Base-by-base conservation (phyloP, 1,139 yeast genomes). In the Taphrina communis region DNA sequence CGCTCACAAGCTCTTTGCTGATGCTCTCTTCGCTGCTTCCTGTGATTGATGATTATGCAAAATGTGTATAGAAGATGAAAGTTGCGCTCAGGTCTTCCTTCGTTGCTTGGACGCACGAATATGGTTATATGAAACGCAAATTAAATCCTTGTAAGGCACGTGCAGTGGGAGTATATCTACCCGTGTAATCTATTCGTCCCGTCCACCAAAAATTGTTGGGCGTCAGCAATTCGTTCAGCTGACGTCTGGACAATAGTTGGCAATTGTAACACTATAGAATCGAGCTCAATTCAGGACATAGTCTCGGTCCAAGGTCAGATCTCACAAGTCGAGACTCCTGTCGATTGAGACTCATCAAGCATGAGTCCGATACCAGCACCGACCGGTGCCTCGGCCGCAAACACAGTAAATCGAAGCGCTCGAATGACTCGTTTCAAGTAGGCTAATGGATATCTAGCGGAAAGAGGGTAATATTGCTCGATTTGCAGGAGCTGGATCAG, bases 401-500 rank as follows among this genome's bases (percentile, higher is more conserved):
- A 19, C 36, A 55, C 61, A 17, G 67, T 63, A 17, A 17, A 61
- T 38, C 6, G 31, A 25, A 25, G 31, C 4, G 31, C 31, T 17
- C 31, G 31, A 25, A 25, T 25, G 4, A 4, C 31, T 25, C 31
- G 31, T 25, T 25, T 25, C 31, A 25, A 25, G 31, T 4, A 25
- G 31, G 31, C 31, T 25, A 25, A 25, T 25, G 4, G 31, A 4
- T 25, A 25, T 25, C 52, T 39, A 63, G 67, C 31, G 67, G 17
- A 63, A 63, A 35, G 72, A 73, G 59, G 72, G 73, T 14, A 98
- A 91, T 70, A 74, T 83, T 68, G 97, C 99, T 76, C 87, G 99
- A 79, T 88, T 95, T 63, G 83, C 93, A 70, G 99, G 99, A 59
- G 93, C 98, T 41, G 99, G 98, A 36, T 85, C 97, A 46, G 99